Base-by-base conservation (phyloP, 2,329 filamentous ascomycete species). In the Scedosporium boydii region DNA sequence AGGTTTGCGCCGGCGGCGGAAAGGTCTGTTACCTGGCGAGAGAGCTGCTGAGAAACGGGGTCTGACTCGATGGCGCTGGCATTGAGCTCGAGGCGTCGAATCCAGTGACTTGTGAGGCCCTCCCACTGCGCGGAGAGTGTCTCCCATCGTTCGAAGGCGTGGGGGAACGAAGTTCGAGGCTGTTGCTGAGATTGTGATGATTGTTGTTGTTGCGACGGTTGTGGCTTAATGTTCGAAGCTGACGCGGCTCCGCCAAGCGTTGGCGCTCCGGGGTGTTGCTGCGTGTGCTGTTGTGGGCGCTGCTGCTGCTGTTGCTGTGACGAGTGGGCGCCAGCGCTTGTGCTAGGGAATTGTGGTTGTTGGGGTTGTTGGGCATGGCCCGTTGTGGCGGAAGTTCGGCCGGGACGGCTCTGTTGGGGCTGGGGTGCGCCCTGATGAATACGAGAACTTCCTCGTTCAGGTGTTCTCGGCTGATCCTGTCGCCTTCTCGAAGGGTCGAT, bases 61-160 rank as follows among this genome's bases (percentile, higher is more conserved):
- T 96, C 90, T 12, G 87, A 82, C 66, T 89, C 87, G 46, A 96
- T 84, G 67, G 96, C 92, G 61, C 92, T 87, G 29, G 90, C 89
- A 71, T 96, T 96, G 72, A 95, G 87, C 75, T 99, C 91, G 6
- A 99, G 80, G 68, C 92, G 87, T 57, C 91, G 89, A 66, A 99
- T 95, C 93, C 95, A 99, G 76, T 96, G 98, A 64, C 91, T 93
- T 0, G 95, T 98, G 64, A 99, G 81, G 4, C 95, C 95, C 73
- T 99, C 95, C 95, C 95, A 99, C 69, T 98, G 93, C 5, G 95
- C 96, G 0, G 95, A 99, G 2, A 99, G 77, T 0, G 91, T 93
- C 73, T 99, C 95, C 95, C 95, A 99, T 64, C 95, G 85, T 74
- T 99, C 93, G 70, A 99, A 99, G 0, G 95, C 95, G 75, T 98